Conservation (phyloP, 2,329 filamentous ascomycete genomes). For the Septoria petroselini region DNA sequence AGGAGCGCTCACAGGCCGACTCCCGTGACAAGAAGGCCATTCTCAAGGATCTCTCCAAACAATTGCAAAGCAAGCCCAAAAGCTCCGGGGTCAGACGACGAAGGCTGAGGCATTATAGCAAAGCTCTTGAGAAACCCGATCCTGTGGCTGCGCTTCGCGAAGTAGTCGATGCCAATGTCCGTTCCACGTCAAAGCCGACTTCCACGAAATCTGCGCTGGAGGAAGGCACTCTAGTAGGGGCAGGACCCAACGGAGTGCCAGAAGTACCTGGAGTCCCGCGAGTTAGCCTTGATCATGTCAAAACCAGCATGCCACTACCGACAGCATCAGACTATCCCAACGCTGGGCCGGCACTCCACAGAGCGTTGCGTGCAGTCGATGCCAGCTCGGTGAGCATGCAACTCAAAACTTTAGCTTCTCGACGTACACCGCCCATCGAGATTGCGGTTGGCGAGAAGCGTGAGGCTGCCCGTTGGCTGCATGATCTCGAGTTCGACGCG, state of each 20-base stretch:
- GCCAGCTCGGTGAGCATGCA: neutral
- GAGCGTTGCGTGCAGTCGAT: neutral
- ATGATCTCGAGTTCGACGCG: neutral
- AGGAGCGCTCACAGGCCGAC: neutral
- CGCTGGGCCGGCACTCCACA: neutral
- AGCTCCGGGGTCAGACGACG: neutral
- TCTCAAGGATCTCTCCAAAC: neutral
- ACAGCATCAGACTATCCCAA: constrained; percentile 1
- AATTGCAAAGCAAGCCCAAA: neutral
- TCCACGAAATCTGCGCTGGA: neutral
- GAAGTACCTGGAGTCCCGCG: neutral
- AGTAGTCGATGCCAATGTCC: neutral
- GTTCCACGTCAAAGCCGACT: neutral
- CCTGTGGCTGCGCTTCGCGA: neutral
- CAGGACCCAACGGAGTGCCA: neutral
- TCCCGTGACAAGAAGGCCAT: constrained; percentile 11
- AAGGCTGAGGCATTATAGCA: neutral
- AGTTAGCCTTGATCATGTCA: neutral
- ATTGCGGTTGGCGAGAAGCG: neutral
- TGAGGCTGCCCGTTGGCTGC: neutral
- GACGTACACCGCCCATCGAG: neutral
- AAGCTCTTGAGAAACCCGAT: neutral
- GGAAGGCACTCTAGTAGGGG: too few species aligned
- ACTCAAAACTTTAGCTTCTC: neutral
- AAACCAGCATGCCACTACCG: neutral